These are phyloP conservation scores for Stephania cephalantha DNA, from an alignment of 164 flowering plant genomes.

Conservation along the genomic window DNA sequence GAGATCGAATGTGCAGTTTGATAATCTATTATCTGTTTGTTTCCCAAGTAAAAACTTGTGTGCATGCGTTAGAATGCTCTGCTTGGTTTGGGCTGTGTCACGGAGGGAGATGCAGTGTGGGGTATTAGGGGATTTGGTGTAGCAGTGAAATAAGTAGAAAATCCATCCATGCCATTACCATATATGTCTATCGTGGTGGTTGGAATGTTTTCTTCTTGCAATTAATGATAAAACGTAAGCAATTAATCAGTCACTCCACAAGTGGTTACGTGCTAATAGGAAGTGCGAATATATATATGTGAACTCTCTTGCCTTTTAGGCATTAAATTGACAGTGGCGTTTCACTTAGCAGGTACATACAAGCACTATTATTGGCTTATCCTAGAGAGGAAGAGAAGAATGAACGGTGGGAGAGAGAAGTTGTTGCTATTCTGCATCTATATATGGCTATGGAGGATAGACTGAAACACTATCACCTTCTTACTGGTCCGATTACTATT, in stretches of 20 bases:
- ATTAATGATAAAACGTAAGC: too few relatives aligned
- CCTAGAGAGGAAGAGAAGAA: constrained; percentile 70
- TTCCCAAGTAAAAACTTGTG: neutral
- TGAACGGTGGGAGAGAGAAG: constrained; percentile 71
- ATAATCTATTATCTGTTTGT: neutral
- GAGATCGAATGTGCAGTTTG: neutral
- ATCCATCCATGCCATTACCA: neutral
- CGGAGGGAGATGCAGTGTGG: neutral
- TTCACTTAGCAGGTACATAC: constrained; percentile 54
- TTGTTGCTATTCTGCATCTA: constrained; percentile 76
- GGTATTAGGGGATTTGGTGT: neutral
- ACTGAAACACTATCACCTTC: constrained; percentile 38
- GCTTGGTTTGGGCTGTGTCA: neutral
- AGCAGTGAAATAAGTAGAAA: neutral
- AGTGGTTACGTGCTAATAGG: too few relatives aligned
- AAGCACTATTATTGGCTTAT: constrained; percentile 79
- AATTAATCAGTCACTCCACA: too few relatives aligned
- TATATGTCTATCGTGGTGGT: neutral
- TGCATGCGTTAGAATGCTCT: neutral
- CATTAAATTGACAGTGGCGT: neutral
- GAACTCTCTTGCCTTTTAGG: too few relatives aligned
- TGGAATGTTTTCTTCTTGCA: neutral
- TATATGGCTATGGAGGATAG: constrained; percentile 25
- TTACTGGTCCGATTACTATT: constrained; percentile 68
- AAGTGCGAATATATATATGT: too few relatives aligned